Evolutionary conservation across 805 yeast genomes (phyloP).

Genomic region (Kluyveromyces dobzhanskii): DNA sequence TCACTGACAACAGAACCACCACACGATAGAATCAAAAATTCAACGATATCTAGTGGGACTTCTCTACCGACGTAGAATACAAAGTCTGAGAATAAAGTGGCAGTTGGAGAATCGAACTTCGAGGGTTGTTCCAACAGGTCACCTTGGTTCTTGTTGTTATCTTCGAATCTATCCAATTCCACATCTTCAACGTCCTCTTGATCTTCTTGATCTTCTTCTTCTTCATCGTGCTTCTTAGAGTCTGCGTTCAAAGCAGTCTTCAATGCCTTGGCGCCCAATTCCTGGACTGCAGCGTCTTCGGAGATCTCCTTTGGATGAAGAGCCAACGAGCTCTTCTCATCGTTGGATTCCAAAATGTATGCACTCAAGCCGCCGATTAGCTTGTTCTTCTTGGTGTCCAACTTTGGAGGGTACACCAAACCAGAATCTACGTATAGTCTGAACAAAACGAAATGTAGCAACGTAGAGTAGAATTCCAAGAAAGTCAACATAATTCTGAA

Average conservation of each 20-base stretch:
- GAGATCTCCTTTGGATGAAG: conserved; percentile 22
- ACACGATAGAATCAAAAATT: conserved; percentile 74
- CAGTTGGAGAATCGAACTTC: conserved; percentile 46
- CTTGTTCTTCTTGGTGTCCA: conserved; percentile 62
- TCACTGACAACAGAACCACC: conserved; percentile 87
- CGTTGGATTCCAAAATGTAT: conserved; percentile 57
- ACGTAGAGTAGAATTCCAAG: conserved; percentile 89
- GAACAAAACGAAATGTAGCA: conserved; percentile 79
- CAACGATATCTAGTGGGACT: conserved; percentile 86
- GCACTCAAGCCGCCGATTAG: conserved; percentile 87
- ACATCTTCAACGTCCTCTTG: conserved; percentile 36
- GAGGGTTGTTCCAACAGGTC: conserved; percentile 71
- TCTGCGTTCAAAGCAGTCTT: conserved; percentile 44
- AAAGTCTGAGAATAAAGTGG: conserved; percentile 62
- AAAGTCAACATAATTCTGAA: conserved; percentile 95
- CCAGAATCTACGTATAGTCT: conserved; percentile 80
- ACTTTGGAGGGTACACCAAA: conserved; percentile 84
- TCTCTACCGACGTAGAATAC: conserved; percentile 89
- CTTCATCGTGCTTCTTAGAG: conserved; percentile 30
- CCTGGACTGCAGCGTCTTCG: conserved; percentile 21
- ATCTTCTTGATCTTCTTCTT: conserved; percentile 26
- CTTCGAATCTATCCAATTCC: conserved; percentile 65
- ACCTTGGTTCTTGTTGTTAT: conserved; percentile 51
- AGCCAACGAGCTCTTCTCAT: conserved; percentile 28
- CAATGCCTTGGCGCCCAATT: conserved; percentile 37